Conservation (phyloP, 2,329 filamentous ascomycete species). For the Fusarium protoensiforme region DNA sequence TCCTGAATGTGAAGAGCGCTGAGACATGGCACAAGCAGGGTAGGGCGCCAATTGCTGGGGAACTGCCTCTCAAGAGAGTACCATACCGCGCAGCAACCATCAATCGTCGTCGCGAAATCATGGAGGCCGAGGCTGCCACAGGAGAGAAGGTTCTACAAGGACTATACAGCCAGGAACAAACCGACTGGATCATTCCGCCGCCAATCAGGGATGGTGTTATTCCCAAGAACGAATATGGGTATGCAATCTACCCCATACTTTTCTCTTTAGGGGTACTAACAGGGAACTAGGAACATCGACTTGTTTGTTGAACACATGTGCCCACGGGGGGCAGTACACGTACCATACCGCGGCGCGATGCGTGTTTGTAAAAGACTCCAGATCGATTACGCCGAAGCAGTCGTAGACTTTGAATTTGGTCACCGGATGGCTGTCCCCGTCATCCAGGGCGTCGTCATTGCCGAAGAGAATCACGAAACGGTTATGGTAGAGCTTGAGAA, state of each 20-base stretch:
- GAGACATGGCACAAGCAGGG: conserved; percentile 99
- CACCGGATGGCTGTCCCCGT: conserved; percentile 94
- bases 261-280: conserved; percentile 31
- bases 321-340: conserved; percentile 82
- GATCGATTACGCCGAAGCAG: conserved; percentile 93
- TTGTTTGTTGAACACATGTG: conserved; percentile 95
- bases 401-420: conserved; percentile 96
- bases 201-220: conserved; percentile 88
- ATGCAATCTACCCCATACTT: conserved; percentile 11
- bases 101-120: conserved; percentile 87
- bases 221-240: conserved; percentile 91
- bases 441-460: conserved; percentile 89
- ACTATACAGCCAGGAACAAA: conserved; percentile 85
- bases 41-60: conserved; percentile 76
- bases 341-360: conserved; percentile 81
- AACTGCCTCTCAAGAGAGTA: conserved; percentile 84
- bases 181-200: conserved; percentile 93
- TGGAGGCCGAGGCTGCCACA: conserved; percentile 82
- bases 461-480: conserved; percentile 78
- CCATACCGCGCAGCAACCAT: conserved; percentile 92
- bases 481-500: conserved; percentile 83
- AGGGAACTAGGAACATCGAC: conserved; percentile 78
- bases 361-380: conserved; percentile 85
- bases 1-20: conserved; percentile 86
- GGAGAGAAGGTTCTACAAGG: conserved; percentile 90